Evolutionary conservation across 257 asterid species (phyloP).

Genomic region (Misopates orontium): DNA sequence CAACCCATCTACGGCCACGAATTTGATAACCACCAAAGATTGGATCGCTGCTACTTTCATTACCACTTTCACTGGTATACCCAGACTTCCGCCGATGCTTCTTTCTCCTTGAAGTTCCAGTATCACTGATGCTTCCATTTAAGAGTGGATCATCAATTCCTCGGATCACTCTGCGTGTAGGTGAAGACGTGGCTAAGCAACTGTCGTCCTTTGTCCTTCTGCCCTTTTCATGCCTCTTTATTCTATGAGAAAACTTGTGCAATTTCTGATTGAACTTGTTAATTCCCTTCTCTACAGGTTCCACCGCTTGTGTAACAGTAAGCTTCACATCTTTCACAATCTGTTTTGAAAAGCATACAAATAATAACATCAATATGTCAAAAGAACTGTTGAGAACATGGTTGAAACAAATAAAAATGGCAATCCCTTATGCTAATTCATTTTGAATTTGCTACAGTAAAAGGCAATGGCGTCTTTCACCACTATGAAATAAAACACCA

Average conservation of each 20-base stretch:
- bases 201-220: constrained; percentile 80
- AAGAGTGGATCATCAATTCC: constrained; percentile 96
- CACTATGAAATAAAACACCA: too few species aligned
- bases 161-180: constrained; percentile 57
- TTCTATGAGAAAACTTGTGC: constrained; percentile 78
- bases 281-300: constrained; percentile 93
- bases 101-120: constrained; percentile 62
- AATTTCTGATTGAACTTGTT: constrained; percentile 72
- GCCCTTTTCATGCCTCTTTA: constrained; percentile 67
- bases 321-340: constrained; percentile 93
- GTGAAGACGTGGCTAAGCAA: constrained; percentile 52
- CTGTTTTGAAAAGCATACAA: constrained; percentile 35
- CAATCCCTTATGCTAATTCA: too few species aligned
- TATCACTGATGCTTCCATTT: constrained; percentile 86
- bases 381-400: too few species aligned
- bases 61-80: constrained; percentile 87
- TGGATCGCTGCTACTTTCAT: constrained; percentile 71
- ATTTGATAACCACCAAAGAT: constrained; percentile 60
- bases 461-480: too few species aligned
- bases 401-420: too few species aligned
- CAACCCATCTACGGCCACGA: constrained; percentile 83
- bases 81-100: constrained; percentile 73
- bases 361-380: too few species aligned
- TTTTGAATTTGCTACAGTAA: too few species aligned
- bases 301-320: constrained; percentile 89